Evolutionary conservation across 192 early-diverging fungal genomes (phyloP), one percentile per base, ranked within the genome.

Genomic region (Dissophora globulifera): DNA sequence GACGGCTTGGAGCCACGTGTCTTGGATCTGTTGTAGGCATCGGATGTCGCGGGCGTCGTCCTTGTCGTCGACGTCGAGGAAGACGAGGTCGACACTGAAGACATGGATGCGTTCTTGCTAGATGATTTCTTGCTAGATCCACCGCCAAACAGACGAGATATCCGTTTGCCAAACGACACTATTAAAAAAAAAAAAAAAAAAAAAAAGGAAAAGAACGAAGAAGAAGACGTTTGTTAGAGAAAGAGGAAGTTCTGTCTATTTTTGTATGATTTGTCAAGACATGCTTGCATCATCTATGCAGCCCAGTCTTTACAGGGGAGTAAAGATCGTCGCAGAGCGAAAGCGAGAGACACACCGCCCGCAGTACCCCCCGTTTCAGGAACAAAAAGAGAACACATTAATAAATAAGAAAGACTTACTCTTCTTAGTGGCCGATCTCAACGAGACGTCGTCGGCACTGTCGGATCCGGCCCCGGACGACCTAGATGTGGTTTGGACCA

Each of bases 141-240:
- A 6, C 55, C 35, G 16, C 66, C 40, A 23, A 70, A 70, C 1
- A 70, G 32, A 27, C 58, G 58, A 6, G 67, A 70, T 35, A 70
- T 55, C 31, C 58, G 15, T 38, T 62, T 70, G 25, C 43, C 51
- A 13, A 70, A 26, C 11, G 67, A 42, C 22, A 61, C 35, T 38
- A 38, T 38, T 38, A 6, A 38, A 13, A 38, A 38, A 6, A 38
- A 38, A 6, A 38, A 13, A 38, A 38, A 13, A 38, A 38, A 38
- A 38, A 6, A 6, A 13, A 38, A 9, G 35, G 35, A n/a, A n/a
- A n/a, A n/a, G n/a, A n/a, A n/a, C n/a, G n/a, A n/a, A n/a, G n/a
- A n/a, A n/a, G n/a, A n/a, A n/a, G n/a, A n/a, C n/a, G n/a, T n/a
- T n/a, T n/a, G n/a, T n/a, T n/a, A n/a, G n/a, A n/a, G n/a, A n/a